These are phyloP conservation scores for Pseudoturritis turrita DNA, from an alignment of 345 rosid genomes.

Conservation along the genomic window DNA sequence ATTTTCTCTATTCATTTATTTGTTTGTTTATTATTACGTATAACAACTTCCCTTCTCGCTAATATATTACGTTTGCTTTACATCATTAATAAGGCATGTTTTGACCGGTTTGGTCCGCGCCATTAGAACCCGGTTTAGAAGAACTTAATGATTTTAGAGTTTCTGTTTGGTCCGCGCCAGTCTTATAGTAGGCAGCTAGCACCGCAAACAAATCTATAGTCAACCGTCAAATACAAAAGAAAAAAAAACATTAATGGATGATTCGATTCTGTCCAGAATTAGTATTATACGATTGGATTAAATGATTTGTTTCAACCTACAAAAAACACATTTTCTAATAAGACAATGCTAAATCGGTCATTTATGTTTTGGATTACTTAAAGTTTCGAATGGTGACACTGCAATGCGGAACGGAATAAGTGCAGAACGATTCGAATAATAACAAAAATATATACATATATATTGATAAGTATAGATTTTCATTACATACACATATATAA, in stretches of 20 bases:
- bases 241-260: background rate
- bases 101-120: background rate
- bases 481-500: too few species aligned
- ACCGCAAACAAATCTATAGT: background rate
- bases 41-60: background rate
- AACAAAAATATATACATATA: too few species aligned
- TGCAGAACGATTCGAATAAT: too few species aligned
- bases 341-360: background rate
- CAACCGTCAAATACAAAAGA: background rate
- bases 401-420: too few species aligned
- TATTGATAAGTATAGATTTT: too few species aligned
- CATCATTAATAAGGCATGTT: slow-evolving; percentile 14
- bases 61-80: slow-evolving; percentile 13
- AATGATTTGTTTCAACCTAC: background rate
- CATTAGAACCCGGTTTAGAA: too few species aligned
- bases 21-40: background rate
- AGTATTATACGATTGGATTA: background rate
- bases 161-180: background rate
- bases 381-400: too few species aligned
- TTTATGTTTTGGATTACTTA: background rate
- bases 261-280: background rate
- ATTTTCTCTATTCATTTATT: background rate
- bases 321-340: background rate
- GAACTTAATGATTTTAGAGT: background rate
- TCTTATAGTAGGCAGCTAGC: too few species aligned